Evolutionary conservation across 331 rosid genomes (phyloP).

Genomic region (Erythrophleum ivorense): DNA sequence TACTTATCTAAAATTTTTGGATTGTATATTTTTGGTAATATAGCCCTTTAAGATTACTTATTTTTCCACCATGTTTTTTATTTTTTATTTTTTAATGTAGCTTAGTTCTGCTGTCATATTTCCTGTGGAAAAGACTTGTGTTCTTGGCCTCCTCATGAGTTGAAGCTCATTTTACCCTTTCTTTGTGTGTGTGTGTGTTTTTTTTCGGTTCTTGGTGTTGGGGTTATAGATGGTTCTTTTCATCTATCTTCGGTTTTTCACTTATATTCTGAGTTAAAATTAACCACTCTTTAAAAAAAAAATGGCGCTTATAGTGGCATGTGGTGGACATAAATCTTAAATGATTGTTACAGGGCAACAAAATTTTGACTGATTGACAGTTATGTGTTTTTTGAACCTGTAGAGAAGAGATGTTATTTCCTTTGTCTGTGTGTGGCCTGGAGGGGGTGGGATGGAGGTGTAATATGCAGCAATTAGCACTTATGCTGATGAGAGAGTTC

Average conservation of each 20-base stretch:
- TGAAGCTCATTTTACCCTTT: not conserved
- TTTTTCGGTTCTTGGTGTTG: not conserved
- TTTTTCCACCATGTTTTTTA: constrained; percentile 26
- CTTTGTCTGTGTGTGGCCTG: not conserved
- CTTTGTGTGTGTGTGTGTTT: not conserved
- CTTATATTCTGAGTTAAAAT: not conserved
- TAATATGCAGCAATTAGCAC: not conserved
- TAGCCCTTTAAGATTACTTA: not conserved
- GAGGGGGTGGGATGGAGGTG: not conserved
- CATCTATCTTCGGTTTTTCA: not conserved
- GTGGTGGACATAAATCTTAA: not conserved
- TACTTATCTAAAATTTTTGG: not conserved
- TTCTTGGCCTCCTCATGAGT: not conserved
- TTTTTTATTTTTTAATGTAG: not conserved
- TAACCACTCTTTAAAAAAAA: not conserved
- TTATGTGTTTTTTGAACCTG: not conserved
- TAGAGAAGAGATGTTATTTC: not conserved
- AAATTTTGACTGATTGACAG: not conserved
- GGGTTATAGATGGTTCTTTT: not conserved
- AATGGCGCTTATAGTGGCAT: not conserved
- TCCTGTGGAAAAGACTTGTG: not conserved
- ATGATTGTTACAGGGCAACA: not conserved
- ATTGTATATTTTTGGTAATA: not conserved
- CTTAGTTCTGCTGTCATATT: not conserved
- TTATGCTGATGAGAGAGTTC: not conserved